Percentiles rank a stretch among this genome's conserved stretches.
These are phyloP conservation scores for Lecanicillium sp. DNA, from an alignment of 2,329 filamentous ascomycete genomes.

Conservation along the genomic window DNA sequence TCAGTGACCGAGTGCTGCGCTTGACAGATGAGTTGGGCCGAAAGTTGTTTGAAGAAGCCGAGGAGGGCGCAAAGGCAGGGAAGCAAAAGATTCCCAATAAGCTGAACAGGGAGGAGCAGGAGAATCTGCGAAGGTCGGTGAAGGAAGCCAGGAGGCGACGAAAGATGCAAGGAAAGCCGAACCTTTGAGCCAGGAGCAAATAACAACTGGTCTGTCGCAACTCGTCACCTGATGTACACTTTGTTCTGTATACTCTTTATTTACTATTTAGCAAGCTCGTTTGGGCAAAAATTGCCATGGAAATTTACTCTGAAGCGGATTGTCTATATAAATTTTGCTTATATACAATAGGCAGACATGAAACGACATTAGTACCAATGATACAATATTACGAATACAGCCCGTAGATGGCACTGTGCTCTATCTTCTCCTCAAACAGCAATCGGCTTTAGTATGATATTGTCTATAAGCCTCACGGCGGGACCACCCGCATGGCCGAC, in stretches of 20 bases:
- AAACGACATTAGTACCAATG: too few species aligned
- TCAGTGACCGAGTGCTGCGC: slow-evolving; percentile 70
- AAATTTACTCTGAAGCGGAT: too few species aligned
- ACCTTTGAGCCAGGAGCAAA: slow-evolving; percentile 33
- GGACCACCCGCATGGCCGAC: slow-evolving; percentile 66
- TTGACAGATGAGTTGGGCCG: slow-evolving; percentile 69
- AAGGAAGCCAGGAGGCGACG: slow-evolving; percentile 40
- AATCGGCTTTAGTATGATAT: slow-evolving; percentile 61
- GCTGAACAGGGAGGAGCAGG: slow-evolving; percentile 43
- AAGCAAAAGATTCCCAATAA: slow-evolving; percentile 31
- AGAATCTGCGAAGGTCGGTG: slow-evolving; percentile 32
- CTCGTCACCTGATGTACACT: too few species aligned
- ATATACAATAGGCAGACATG: too few species aligned
- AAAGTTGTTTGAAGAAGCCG: slow-evolving; percentile 56
- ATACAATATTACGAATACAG: too few species aligned
- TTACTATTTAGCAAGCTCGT: too few species aligned
- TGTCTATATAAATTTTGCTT: too few species aligned
- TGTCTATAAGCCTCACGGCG: slow-evolving; percentile 84
- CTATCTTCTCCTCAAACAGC: neutral
- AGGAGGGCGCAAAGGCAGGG: slow-evolving; percentile 26
- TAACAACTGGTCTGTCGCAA: neutral
- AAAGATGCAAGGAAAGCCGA: slow-evolving; percentile 42
- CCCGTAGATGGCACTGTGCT: too few species aligned
- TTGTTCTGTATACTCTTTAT: too few species aligned
- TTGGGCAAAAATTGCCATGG: too few species aligned